A percentile compares a stretch with the other conserved stretches of the same genome.
These are phyloP conservation scores for Gautieria morchelliformis DNA, from an alignment of 768 basidiomycete genomes.

Conservation along the genomic window DNA sequence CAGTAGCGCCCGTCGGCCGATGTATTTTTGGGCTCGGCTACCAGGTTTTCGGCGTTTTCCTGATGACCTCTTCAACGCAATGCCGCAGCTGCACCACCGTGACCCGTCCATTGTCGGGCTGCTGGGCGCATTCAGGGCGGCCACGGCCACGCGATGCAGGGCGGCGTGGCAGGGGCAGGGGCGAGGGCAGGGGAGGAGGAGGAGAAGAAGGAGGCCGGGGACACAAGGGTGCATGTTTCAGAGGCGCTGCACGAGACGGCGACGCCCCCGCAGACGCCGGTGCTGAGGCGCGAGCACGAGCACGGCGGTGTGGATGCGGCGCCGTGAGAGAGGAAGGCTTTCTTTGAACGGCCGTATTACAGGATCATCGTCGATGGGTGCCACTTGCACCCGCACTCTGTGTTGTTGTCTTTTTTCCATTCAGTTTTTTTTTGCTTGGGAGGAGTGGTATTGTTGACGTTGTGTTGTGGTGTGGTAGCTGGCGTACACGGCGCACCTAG, in stretches of 20 bases:
- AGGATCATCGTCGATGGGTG: constrained; percentile 87
- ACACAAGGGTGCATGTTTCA: constrained; percentile 22
- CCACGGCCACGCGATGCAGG: too few relatives aligned
- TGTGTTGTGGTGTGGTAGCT: constrained; percentile 38
- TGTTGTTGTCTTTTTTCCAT: constrained; percentile 43
- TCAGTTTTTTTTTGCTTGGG: too few relatives aligned
- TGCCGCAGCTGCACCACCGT: constrained; percentile 83
- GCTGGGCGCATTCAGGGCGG: constrained; percentile 68
- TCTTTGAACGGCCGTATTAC: constrained; percentile 68
- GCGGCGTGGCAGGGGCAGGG: too few relatives aligned
- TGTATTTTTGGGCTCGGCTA: too few relatives aligned
- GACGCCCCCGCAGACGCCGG: constrained; percentile 48
- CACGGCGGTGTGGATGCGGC: not conserved
- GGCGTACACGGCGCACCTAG: constrained; percentile 74
- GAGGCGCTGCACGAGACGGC: constrained; percentile 55
- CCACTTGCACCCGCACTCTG: constrained; percentile 85
- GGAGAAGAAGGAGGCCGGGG: not conserved
- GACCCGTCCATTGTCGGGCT: constrained; percentile 89
- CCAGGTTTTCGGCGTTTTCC: too few relatives aligned
- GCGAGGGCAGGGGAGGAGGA: too few relatives aligned
- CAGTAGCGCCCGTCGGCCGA: too few relatives aligned
- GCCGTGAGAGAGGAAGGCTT: not conserved
- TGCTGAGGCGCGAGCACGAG: not conserved
- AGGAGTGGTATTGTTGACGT: too few relatives aligned
- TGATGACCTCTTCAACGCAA: constrained; percentile 89